phyloP scores from a whole-genome alignment of 2,329 filamentous ascomycete genomes.

The Graphilbum fragrans region DNA sequence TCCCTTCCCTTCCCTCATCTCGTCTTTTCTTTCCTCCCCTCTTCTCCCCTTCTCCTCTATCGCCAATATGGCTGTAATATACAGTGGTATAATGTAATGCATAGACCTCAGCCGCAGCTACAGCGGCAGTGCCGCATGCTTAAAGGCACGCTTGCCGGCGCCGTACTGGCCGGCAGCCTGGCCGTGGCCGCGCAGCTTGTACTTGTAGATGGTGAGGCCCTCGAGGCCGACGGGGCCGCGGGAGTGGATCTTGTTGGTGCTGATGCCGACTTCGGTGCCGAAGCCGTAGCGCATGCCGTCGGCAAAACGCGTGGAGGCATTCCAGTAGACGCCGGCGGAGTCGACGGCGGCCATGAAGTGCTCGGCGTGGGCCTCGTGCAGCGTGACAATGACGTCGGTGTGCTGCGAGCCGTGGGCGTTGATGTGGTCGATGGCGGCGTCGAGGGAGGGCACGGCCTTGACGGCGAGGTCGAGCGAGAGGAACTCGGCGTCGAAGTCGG shows the following conservation, averaged over 20 bases:
- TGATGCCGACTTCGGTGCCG: conserved; percentile 95
- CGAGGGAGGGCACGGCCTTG: conserved; percentile 58
- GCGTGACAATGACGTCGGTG: conserved; percentile 82
- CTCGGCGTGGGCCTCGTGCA: conserved; percentile 55
- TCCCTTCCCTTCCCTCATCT: conserved; percentile 1
- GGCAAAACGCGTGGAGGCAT: conserved; percentile 84
- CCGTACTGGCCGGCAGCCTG: conserved; percentile 73
- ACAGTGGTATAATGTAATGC: no score
- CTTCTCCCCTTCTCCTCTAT: background rate
- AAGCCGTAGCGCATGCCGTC: conserved; percentile 97
- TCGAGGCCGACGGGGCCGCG: conserved; percentile 88
- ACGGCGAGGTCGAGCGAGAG: conserved; percentile 74
- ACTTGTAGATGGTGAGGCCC: conserved; percentile 95
- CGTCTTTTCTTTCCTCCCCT: background rate
- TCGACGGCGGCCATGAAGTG: conserved; percentile 78
- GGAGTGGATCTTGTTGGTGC: conserved; percentile 96
- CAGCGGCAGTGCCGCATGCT: conserved; percentile 43
- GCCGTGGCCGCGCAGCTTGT: conserved; percentile 72
- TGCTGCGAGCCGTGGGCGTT: conserved; percentile 87
- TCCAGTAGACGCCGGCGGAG: conserved; percentile 92
- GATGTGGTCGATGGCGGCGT: conserved; percentile 75
- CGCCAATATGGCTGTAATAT: background rate
- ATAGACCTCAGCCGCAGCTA: conserved; percentile 10
- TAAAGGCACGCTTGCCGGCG: conserved; percentile 45
- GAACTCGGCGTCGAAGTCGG: conserved; percentile 83